A percentile compares a stretch with the other conserved stretches of the same genome.
phyloP scores from a whole-genome alignment of 192 early-diverging fungal genomes.

The Coemansia sp. region DNA sequence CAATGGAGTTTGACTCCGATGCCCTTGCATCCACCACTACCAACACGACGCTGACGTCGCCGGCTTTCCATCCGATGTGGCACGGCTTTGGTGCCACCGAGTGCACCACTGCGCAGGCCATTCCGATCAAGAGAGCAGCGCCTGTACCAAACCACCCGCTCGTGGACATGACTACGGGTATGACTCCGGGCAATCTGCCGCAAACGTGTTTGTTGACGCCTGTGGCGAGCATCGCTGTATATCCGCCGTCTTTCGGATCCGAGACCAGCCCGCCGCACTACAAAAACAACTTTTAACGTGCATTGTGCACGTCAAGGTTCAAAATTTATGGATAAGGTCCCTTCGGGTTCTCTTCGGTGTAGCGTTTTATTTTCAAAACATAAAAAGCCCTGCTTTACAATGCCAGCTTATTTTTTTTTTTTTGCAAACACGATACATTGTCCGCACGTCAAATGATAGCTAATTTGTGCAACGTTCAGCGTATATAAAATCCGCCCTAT shows the following conservation, averaged over 20 bases:
- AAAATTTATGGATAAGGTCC: not conserved
- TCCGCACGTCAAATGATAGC: too few relatives aligned
- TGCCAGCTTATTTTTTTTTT: too few relatives aligned
- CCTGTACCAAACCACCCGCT: not conserved
- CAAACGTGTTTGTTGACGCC: conserved; percentile 3
- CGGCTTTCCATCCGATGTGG: not conserved
- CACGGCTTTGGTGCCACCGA: not conserved
- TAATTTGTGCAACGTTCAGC: too few relatives aligned
- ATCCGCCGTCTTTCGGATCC: not conserved
- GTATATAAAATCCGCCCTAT: too few relatives aligned
- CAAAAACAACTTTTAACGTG: not conserved
- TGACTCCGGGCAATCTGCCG: not conserved
- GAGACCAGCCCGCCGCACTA: not conserved
- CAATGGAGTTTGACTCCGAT: not conserved
- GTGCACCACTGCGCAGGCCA: not conserved
- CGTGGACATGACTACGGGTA: not conserved
- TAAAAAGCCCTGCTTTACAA: too few relatives aligned
- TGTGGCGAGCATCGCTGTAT: not conserved
- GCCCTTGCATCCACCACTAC: not conserved
- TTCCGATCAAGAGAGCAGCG: not conserved
- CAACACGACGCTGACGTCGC: not conserved
- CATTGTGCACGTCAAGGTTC: not conserved
- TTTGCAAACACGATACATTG: too few relatives aligned
- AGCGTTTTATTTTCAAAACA: too few relatives aligned
- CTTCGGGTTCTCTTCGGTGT: too few relatives aligned